Conservation (phyloP, 257 asterid genomes). For the Jasminum sambac region DNA sequence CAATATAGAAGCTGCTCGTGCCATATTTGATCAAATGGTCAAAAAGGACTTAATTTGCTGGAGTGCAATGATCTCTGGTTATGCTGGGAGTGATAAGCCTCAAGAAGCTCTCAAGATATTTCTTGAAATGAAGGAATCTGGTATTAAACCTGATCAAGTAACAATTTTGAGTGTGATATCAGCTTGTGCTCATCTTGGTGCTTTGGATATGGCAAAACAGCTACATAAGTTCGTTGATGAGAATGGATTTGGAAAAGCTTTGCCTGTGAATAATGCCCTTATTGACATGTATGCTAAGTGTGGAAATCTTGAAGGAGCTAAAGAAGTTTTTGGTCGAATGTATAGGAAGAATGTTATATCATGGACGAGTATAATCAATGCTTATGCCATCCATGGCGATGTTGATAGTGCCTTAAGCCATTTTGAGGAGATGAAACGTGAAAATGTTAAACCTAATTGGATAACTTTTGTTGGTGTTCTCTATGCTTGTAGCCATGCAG, state of each 20-base stretch:
- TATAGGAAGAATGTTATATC: constrained; percentile 60
- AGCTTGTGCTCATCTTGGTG: constrained; percentile 73
- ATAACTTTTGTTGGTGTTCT: constrained; percentile 70
- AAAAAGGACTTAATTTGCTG: constrained; percentile 72
- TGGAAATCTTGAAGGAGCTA: constrained; percentile 62
- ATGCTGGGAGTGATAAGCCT: constrained; percentile 66
- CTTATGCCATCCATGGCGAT: constrained; percentile 66
- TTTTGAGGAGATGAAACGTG: constrained; percentile 57
- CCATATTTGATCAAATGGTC: constrained; percentile 49
- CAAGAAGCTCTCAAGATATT: constrained; percentile 65
- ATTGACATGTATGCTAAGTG: constrained; percentile 81
- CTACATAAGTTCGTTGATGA: constrained; percentile 45
- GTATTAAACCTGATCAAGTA: constrained; percentile 69
- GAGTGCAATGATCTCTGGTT: constrained; percentile 85
- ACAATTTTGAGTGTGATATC: constrained; percentile 73
- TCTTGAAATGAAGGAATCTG: constrained; percentile 50
- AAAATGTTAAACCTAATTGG: constrained; percentile 64
- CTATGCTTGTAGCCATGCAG: constrained; percentile 77
- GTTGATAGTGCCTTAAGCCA: constrained; percentile 46
- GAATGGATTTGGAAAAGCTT: constrained; percentile 50
- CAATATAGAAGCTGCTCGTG: constrained; percentile 55
- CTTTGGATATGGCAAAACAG: constrained; percentile 52
- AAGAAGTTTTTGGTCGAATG: constrained; percentile 45
- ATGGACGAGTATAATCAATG: constrained; percentile 72
- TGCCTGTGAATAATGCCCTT: constrained; percentile 70